Evolutionary conservation across 1,139 yeast genomes (phyloP).

Genomic region (Sugiyamaella neomexicana): DNA sequence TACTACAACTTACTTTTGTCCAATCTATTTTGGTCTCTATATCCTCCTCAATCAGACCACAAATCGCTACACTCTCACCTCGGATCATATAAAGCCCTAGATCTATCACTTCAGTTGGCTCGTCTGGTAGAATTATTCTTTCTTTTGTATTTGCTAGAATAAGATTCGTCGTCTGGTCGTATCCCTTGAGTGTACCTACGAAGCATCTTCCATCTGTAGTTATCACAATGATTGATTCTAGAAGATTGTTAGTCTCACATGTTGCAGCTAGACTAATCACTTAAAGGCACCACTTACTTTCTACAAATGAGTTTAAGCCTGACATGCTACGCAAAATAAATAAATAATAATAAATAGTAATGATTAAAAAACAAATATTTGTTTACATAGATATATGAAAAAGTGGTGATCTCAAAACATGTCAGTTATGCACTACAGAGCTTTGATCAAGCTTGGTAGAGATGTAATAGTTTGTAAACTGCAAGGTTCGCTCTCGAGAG

Average conservation of each 20-base stretch:
- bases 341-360: neutral
- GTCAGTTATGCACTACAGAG: conserved; percentile 2
- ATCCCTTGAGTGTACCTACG: conserved; percentile 74
- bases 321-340: conserved; percentile 31
- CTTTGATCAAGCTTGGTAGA: too few species aligned
- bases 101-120: conserved; percentile 53
- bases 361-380: too few species aligned
- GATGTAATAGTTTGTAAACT: too few species aligned
- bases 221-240: conserved; percentile 61
- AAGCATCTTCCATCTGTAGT: conserved; percentile 74
- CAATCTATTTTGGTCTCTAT: conserved; percentile 56
- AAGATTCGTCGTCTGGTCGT: conserved; percentile 76
- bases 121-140: conserved; percentile 46
- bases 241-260: neutral
- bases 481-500: too few species aligned
- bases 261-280: neutral
- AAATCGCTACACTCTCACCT: conserved; percentile 78
- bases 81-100: conserved; percentile 70
- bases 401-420: conserved; percentile 13
- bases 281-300: conserved; percentile 37
- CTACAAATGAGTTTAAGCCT: conserved; percentile 37
- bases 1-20: conserved; percentile 48
- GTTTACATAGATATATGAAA: neutral
- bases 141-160: conserved; percentile 64
- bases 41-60: conserved; percentile 67